phyloP scores from a whole-genome alignment of 352 stramenopile genomes.

The Pythium periplocum region DNA sequence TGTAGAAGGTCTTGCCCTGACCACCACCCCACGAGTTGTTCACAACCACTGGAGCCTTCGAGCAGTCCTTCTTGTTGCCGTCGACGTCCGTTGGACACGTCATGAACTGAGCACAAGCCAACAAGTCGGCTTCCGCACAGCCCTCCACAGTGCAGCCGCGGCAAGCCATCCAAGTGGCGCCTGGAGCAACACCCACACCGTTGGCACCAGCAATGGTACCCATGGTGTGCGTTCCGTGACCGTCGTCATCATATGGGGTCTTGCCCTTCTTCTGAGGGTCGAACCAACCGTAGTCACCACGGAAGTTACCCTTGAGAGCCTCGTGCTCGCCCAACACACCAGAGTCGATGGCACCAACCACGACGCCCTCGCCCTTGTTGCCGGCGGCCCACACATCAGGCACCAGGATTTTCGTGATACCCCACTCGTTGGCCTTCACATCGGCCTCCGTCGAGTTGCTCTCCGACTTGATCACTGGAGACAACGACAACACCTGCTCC shows the following conservation, averaged over 20 bases:
- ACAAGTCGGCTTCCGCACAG: slow-evolving; percentile 17
- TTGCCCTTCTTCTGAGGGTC: slow-evolving; percentile 16
- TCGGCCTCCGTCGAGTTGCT: background rate
- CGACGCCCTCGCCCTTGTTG: slow-evolving; percentile 11
- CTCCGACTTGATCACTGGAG: background rate
- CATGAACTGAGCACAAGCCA: slow-evolving; percentile 25
- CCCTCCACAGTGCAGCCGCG: slow-evolving; percentile 9
- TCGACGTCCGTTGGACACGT: slow-evolving; percentile 8
- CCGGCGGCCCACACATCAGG: slow-evolving; percentile 11
- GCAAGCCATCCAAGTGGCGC: slow-evolving; percentile 25
- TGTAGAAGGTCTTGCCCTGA: slow-evolving; percentile 3
- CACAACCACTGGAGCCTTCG: slow-evolving; percentile 13
- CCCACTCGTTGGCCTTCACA: slow-evolving; percentile 14
- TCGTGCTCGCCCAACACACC: slow-evolving; percentile 18
- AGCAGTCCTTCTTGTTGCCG: slow-evolving; percentile 18
- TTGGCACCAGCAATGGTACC: slow-evolving; percentile 5
- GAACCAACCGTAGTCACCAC: slow-evolving; percentile 20
- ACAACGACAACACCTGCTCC: slow-evolving; percentile 9
- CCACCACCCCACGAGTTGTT: slow-evolving; percentile 18
- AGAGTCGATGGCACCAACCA: slow-evolving; percentile 23
- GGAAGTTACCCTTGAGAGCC: slow-evolving; percentile 18
- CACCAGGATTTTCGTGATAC: slow-evolving; percentile 13
- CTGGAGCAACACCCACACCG: slow-evolving; percentile 8
- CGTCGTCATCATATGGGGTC: slow-evolving; percentile 8
- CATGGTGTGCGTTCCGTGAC: slow-evolving; percentile 7